phyloP scores from a whole-genome alignment of 257 asterid genomes.

The Capsicum baccatum region DNA sequence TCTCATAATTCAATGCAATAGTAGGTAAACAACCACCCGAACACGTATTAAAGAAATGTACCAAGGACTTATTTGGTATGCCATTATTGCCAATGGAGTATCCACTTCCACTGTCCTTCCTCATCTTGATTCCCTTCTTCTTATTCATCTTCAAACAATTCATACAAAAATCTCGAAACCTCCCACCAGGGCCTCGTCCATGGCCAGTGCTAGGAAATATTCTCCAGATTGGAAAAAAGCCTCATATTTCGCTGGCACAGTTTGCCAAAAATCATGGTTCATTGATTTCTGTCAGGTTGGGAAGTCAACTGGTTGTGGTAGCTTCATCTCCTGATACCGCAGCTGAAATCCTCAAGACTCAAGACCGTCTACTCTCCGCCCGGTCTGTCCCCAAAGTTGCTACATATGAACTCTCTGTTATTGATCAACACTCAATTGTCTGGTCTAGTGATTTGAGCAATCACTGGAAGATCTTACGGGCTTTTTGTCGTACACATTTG shows the following conservation, averaged over 20 bases:
- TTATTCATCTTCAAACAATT: conserved; percentile 19
- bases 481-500: conserved; percentile 43
- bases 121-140: conserved; percentile 21
- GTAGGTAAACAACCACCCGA: too few relatives aligned
- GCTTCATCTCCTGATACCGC: conserved; percentile 57
- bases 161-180: background rate
- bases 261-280: conserved; percentile 52
- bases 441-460: conserved; percentile 41
- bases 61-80: background rate
- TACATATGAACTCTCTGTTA: conserved; percentile 26
- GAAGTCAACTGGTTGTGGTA: conserved; percentile 41
- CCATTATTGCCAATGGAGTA: background rate
- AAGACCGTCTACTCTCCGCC: conserved; percentile 44
- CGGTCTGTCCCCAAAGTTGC: conserved; percentile 39
- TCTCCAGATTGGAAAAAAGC: conserved; percentile 24
- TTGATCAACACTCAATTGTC: conserved; percentile 35
- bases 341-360: conserved; percentile 42
- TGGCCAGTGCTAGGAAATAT: conserved; percentile 43
- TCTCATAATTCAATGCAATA: too few relatives aligned
- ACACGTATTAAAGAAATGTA: too few relatives aligned
- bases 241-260: conserved; percentile 38
- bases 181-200: conserved; percentile 39
- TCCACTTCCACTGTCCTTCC: background rate
- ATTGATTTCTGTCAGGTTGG: conserved; percentile 42
- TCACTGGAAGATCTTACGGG: conserved; percentile 39